Base-by-base conservation (phyloP, 257 asterid species). In the Lithospermum erythrorhizon region DNA sequence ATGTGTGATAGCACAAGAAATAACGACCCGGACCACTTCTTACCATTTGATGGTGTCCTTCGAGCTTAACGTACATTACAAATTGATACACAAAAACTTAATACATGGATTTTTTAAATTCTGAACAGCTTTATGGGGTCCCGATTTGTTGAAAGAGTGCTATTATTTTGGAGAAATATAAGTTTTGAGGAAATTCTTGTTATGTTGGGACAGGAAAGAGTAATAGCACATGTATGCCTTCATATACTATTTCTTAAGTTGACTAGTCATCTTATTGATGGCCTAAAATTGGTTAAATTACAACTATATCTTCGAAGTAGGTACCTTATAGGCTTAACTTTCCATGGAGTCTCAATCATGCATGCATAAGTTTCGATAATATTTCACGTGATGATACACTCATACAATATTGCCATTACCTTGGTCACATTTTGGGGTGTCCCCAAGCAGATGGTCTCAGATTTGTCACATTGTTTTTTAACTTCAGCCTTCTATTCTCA, bases 241-340 rank as follows among this genome's bases (percentile, higher is more conserved):
- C 49, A 53, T 66, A n/a, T 23, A 55, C 21, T 62, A 30, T 30
- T 30, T 30, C 37, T 3, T 30, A 35, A 35, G 45, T 35, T 35
- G 45, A 35, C 45, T 35, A 35, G 45, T 35, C 45, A 35, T 35
- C 14, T 35, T 35, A 35, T 35, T 35, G 45, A 35, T 35, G 7
- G 45, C 11, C 11, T 67, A 20, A 45, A 51, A 55, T 67, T 53
- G 52, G 52, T 35, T 8, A 35, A 35, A 66, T 65, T 67, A 20
- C 79, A 72, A 59, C 79, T 65, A 32, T 65, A 65, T 22, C 70
- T 65, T 68, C 72, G 63, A 72, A 70, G 68, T 66, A 57, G 67
- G 53, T 17, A 52, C 27, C 27, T 24, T 27, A 45, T 60, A n/a
- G 55, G 21, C 27, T 52, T 53, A 67, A 51, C 54, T 54, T 53